Base-by-base conservation (phyloP, 148 eudicot species). In the Selenicereus undatus region DNA sequence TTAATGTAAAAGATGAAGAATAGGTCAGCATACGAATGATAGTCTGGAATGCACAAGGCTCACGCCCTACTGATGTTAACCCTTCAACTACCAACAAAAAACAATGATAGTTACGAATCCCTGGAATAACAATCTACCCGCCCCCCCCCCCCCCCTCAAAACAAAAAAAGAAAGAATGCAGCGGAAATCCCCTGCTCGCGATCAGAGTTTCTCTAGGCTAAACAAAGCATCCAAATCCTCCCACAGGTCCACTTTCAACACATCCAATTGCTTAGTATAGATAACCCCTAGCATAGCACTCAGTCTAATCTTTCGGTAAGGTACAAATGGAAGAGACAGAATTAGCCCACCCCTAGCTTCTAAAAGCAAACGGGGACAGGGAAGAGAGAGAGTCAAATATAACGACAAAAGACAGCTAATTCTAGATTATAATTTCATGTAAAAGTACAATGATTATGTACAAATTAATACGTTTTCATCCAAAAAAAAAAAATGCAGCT, bases 41-140 rank as follows among this genome's bases (percentile, higher is more conserved):
- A n/a, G n/a, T n/a, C n/a, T n/a, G n/a, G n/a, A n/a, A n/a, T n/a
- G n/a, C 74, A 71, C 68, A 64, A 73, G 1, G 54, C 54, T 73
- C 76, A 73, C 29, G 54, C 22, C 30, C 52, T 26, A 50, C 32
- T 75, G 78, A 75, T 75, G 78, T 75, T 2, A 75, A 75, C 78
- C 64, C 65, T 52, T 75, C 78, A 75, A 75, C 78, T 30, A 7
- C 78, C 65, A 43, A 73, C 68, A 64, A 64, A 24, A 64, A 5
- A 2, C 17, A 21, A 73, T 45, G 48, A 39, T 56, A 29, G 56
- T 45, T 43, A 73, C 5, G 74, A 36, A 73, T 24, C 29, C 26
- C 8, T 73, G 13, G 51, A 71, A 71, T 42, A 36, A n/a, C 50
- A 11, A 32, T n/a, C n/a, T n/a, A n/a, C n/a, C n/a, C 2, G 2